Evolutionary conservation across 257 asterid genomes (phyloP), one percentile per base, ranked within the genome.

Genomic region (Vinca minor): DNA sequence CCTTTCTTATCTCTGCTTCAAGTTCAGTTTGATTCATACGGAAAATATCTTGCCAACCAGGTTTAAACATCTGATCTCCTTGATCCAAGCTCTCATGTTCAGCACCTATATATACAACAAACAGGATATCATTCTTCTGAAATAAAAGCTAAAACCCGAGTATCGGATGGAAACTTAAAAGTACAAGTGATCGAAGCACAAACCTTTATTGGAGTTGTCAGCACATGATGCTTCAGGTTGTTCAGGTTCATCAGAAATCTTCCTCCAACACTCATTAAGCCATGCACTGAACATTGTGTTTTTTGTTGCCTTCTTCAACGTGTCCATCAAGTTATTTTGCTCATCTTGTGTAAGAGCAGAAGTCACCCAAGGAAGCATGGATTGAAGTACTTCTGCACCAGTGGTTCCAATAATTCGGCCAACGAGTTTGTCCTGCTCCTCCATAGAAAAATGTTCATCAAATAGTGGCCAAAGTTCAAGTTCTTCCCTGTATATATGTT

Each of bases 291-390:
- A 79, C 84, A 79, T 79, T 60, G 84, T 79, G 65, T 79, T 79
- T 67, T 66, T 76, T 36, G 84, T 76, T 13, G 84, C 82, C 64
- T 79, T 79, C 77, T 70, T 79, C 64, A 73, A 54, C 4, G 84
- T 76, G 71, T 79, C 84, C 77, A 79, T 76, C 84, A 76, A 56
- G 57, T 69, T 76, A 76, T 76, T 79, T 62, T 79, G 84, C 76
- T 79, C 84, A 64, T 73, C 79, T 64, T 70, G 79, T 38, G 82
- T 73, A 67, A 79, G 84, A 70, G 79, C 84, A 35, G 84, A 73
- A 59, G 84, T 79, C 44, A 79, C 82, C 84, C 84, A 79, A 70
- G 84, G 84, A 56, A 79, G 66, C 79, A 79, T 76, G n/a, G 82
- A 76, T 56, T 79, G 81, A 65, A 79, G 79, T 20, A 79, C 84